Conservation (phyloP, 2,329 filamentous ascomycete species). For the Hymenoscyphus salicellus region DNA sequence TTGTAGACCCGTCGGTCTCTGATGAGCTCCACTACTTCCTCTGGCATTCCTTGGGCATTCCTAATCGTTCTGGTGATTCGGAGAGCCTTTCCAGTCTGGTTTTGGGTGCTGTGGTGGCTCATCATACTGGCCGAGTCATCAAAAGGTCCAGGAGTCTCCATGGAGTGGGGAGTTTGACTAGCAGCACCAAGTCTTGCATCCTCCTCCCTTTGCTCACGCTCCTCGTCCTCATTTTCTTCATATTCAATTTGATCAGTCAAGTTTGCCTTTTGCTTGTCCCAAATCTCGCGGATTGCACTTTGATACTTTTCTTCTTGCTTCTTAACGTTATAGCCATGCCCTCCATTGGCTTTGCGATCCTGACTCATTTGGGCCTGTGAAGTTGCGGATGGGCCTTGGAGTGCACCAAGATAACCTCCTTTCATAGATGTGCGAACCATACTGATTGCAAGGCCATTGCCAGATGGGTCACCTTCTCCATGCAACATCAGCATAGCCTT, state of each 20-base stretch:
- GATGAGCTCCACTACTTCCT: slow-evolving; percentile 58
- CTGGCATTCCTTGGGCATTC: slow-evolving; percentile 59
- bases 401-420: slow-evolving; percentile 83
- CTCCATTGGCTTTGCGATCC: slow-evolving; percentile 82
- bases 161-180: slow-evolving; percentile 63
- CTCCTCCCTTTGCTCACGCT: slow-evolving; percentile 42
- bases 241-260: slow-evolving; percentile 70
- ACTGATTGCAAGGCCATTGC: slow-evolving; percentile 88
- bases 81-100: slow-evolving; percentile 64
- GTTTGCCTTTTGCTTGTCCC: slow-evolving; percentile 80
- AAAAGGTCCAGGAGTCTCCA: slow-evolving; percentile 56
- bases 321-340: slow-evolving; percentile 96
- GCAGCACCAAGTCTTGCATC: slow-evolving; percentile 46
- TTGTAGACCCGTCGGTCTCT: slow-evolving; percentile 83
- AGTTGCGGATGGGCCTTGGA: slow-evolving; percentile 63
- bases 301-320: slow-evolving; percentile 91
- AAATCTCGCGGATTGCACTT: slow-evolving; percentile 85
- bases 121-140: slow-evolving; percentile 80
- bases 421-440: slow-evolving; percentile 99
- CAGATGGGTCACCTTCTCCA: slow-evolving; percentile 90
- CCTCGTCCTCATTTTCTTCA: slow-evolving; percentile 52
- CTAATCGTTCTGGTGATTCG: slow-evolving; percentile 69
- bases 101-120: slow-evolving; percentile 65
- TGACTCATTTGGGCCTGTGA: slow-evolving; percentile 71
- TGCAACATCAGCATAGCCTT: slow-evolving; percentile 97